Conservation (phyloP, 805 yeast species). For the Yarrowia osloensis region DNA sequence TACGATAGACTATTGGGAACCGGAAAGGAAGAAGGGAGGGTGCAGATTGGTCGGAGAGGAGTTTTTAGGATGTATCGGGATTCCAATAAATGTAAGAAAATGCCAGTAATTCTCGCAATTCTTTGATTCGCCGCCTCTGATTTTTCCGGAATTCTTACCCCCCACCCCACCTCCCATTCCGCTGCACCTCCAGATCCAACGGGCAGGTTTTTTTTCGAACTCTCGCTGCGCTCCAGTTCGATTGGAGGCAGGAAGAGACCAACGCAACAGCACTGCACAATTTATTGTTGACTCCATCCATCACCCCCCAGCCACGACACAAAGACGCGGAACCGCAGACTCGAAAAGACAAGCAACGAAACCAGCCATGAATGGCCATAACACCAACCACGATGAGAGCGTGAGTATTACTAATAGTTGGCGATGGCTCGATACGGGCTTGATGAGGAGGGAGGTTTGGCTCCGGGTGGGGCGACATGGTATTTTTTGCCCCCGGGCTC, state of each 20-base stretch:
- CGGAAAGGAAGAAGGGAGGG: not conserved
- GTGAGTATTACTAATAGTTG: not conserved
- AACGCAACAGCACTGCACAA: slow-evolving; percentile 27
- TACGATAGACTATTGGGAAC: slow-evolving; percentile 12
- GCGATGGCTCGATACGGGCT: not conserved
- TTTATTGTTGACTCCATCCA: slow-evolving; percentile 15
- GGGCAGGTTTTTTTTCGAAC: slow-evolving; percentile 7
- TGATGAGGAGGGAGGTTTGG: not conserved
- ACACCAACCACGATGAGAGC: slow-evolving; percentile 8
- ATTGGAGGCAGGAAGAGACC: slow-evolving; percentile 29
- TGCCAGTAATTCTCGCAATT: not conserved
- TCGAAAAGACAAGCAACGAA: not conserved
- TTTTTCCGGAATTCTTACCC: not conserved
- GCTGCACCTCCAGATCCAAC: not conserved
- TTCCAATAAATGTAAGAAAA: not conserved
- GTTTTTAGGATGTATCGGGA: not conserved
- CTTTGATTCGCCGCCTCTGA: too few species aligned
- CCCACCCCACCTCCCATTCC: not conserved
- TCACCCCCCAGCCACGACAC: not conserved
- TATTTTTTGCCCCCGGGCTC: not conserved
- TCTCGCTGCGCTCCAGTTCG: slow-evolving; percentile 9
- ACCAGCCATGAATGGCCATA: slow-evolving; percentile 14
- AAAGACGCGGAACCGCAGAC: not conserved
- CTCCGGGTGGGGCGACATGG: not conserved
- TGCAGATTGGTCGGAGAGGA: too few species aligned